phyloP scores from a whole-genome alignment of 2,329 filamentous ascomycete genomes.

The Xylariaceae sp. region DNA sequence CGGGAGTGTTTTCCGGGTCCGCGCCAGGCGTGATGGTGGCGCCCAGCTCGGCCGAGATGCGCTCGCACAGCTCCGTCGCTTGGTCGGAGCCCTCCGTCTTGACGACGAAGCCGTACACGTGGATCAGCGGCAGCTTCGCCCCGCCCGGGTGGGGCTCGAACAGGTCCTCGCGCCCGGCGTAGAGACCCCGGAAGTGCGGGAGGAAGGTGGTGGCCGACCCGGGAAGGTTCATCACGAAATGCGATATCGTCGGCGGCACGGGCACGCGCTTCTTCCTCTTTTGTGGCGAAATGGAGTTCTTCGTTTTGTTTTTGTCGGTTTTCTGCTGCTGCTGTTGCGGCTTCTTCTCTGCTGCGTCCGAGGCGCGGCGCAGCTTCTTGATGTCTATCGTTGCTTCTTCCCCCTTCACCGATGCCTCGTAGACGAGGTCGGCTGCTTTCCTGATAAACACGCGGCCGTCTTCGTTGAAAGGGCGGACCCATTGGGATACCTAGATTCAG shows the following conservation, averaged over 20 bases:
- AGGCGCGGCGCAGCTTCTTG: constrained; percentile 35
- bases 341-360: neutral
- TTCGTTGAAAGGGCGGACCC: constrained; percentile 72
- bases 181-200: constrained; percentile 68
- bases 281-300: constrained; percentile 25
- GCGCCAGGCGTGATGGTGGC: constrained; percentile 48
- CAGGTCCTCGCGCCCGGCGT: constrained; percentile 61
- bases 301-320: constrained; percentile 19
- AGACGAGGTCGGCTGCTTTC: constrained; percentile 56
- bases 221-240: constrained; percentile 97
- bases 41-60: constrained; percentile 58
- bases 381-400: constrained; percentile 50
- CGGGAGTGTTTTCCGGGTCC: constrained; percentile 41
- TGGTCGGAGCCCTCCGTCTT: constrained; percentile 71
- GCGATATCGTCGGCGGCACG: constrained; percentile 72
- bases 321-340: constrained; percentile 15
- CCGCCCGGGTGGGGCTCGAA: constrained; percentile 56
- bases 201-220: constrained; percentile 85
- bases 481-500: constrained; percentile 49
- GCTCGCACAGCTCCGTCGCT: constrained; percentile 58
- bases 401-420: constrained; percentile 43
- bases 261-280: constrained; percentile 35
- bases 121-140: constrained; percentile 71
- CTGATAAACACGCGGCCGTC: constrained; percentile 81
- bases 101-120: constrained; percentile 90